phyloP scores from a whole-genome alignment of 306 rosid species.

The Boehmeria nivea region DNA sequence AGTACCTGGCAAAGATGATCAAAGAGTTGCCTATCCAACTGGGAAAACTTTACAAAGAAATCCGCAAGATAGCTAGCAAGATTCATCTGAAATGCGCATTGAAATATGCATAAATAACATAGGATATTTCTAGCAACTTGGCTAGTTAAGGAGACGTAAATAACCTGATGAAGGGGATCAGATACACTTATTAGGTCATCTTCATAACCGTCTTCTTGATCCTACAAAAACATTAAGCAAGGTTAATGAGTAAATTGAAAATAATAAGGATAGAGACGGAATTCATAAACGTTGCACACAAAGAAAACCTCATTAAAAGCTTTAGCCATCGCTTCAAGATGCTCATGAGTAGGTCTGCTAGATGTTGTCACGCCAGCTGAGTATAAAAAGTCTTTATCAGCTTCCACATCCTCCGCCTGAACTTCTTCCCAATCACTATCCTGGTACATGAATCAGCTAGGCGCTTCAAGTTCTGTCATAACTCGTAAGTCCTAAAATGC shows the following conservation, averaged over 20 bases:
- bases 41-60: slow-evolving; percentile 54
- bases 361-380: slow-evolving; percentile 45
- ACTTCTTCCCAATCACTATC: slow-evolving; percentile 96
- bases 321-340: slow-evolving; percentile 86
- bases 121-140: background rate
- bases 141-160: background rate
- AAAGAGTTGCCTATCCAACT: slow-evolving; percentile 49
- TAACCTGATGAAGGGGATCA: slow-evolving; percentile 88
- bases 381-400: slow-evolving; percentile 47
- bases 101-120: background rate
- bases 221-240: slow-evolving; percentile 45
- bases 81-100: slow-evolving; percentile 53
- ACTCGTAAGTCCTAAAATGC: no score
- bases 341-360: slow-evolving; percentile 54
- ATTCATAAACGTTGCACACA: background rate
- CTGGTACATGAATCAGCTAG: slow-evolving; percentile 36
- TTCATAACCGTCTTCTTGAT: slow-evolving; percentile 67
- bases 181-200: slow-evolving; percentile 63
- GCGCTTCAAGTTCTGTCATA: slow-evolving; percentile 12
- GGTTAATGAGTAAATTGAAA: slow-evolving; percentile 20
- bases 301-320: slow-evolving; percentile 60
- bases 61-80: slow-evolving; percentile 61
- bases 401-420: slow-evolving; percentile 38
- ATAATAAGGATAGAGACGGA: background rate
- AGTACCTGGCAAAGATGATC: slow-evolving; percentile 67